Base-by-base conservation (phyloP, 768 basidiomycete genomes). In the Lactarius hengduanensis region DNA sequence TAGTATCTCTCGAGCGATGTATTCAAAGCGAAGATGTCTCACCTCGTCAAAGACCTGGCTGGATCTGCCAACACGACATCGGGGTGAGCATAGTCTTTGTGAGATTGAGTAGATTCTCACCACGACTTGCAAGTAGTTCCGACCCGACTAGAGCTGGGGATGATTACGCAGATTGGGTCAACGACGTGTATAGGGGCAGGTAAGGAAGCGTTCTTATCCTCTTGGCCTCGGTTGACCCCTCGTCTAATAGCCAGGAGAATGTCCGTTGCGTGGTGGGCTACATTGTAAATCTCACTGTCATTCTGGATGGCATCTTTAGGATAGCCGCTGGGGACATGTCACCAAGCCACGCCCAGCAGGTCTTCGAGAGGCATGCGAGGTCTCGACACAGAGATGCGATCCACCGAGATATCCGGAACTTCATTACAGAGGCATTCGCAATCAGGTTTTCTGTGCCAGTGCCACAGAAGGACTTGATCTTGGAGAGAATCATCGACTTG, bases 401-500 rank as follows among this genome's bases (percentile, higher is more conserved):
- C 6, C 63, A 64, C 5, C 50, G 16, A 3, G 53, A 60, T 56
- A 43, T 65, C 53, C 30, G 32, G 6, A 18, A 22, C 22, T 65
- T 65, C n/a, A 41, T 60, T 16, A 57, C 62, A 8, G 61, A 62
- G 30, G 30, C 30, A 26, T 53, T 40, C 10, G 28, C 28, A n/a
- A 30, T 57, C 4, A 36, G 10, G 30, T n/a, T n/a, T 15, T 5
- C 57, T 18, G 38, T 59, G 9, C n/a, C 58, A 30, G 38, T 59
- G 9, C n/a, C 58, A 30, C 38, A 40, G 63, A n/a, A 60, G 20
- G 65, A 66, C 34, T 30, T 62, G n/a, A 22, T 62, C 5, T 13
- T 66, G 15, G 65, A 62, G 30, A 66, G 57, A 40, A 66, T 57
- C 10, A 62, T 58, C n/a, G 65, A 66, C 15, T 41, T 66, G 56